A percentile compares a stretch with the other conserved stretches of the same genome.
phyloP scores from a whole-genome alignment of 2,329 filamentous ascomycete genomes.

The Pseudogymnoascus sp. region DNA sequence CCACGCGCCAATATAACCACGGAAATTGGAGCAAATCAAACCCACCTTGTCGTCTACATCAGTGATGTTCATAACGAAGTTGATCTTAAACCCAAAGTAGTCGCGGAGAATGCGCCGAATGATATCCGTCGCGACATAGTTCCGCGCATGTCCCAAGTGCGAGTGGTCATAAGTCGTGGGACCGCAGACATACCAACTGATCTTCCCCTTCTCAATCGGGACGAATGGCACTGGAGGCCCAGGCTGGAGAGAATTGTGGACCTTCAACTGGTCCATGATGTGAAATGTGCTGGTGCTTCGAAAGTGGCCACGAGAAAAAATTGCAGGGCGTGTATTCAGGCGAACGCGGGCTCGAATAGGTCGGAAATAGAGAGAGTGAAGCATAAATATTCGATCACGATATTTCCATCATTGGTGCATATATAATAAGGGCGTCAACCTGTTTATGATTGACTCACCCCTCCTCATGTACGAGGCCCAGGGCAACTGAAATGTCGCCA shows the following conservation, averaged over 20 bases:
- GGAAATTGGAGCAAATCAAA: background rate
- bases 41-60: conserved; percentile 54
- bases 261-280: conserved; percentile 19
- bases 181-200: conserved; percentile 63
- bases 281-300: background rate
- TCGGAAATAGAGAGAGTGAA: conserved; percentile 7
- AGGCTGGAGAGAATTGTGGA: conserved; percentile 27
- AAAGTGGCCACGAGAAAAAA: background rate
- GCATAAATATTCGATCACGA: conserved; percentile 1
- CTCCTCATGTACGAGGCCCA: background rate
- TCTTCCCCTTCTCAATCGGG: conserved; percentile 24
- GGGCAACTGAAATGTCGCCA: conserved; percentile 3
- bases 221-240: conserved; percentile 24
- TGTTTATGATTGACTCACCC: conserved; percentile 3
- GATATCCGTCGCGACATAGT: conserved; percentile 68
- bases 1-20: conserved; percentile 10
- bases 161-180: conserved; percentile 63
- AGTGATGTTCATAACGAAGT: conserved; percentile 68
- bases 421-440: background rate
- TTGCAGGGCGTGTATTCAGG: background rate
- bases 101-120: conserved; percentile 58
- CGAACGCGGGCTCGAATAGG: background rate
- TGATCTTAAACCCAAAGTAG: conserved; percentile 60
- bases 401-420: background rate
- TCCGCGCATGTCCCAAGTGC: conserved; percentile 62